These are phyloP conservation scores for Penicillium sp. DNA, from an alignment of 2,329 filamentous ascomycete genomes.

Conservation along the genomic window DNA sequence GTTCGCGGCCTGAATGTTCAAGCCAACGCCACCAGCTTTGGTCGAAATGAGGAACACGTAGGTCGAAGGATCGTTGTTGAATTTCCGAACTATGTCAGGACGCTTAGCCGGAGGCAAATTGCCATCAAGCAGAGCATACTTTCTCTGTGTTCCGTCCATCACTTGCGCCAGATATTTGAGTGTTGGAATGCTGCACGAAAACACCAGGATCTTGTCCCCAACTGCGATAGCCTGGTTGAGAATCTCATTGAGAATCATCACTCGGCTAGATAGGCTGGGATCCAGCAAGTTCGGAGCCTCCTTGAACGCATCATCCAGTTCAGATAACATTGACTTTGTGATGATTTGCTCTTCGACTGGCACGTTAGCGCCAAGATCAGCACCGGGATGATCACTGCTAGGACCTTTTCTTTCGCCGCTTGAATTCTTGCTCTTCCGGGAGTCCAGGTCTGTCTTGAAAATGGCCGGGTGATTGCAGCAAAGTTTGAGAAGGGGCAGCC, in stretches of 20 bases:
- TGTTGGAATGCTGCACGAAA: conserved; percentile 69
- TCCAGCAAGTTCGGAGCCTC: conserved; percentile 39
- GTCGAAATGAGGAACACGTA: conserved; percentile 78
- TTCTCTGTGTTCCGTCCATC: conserved; percentile 50
- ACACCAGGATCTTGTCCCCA: conserved; percentile 75
- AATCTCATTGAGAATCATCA: conserved; percentile 65
- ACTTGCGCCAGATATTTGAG: conserved; percentile 66
- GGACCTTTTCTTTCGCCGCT: no score
- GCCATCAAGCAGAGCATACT: conserved; percentile 66
- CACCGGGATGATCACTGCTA: not conserved
- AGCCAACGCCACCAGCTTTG: conserved; percentile 72
- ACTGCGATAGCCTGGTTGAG: conserved; percentile 60
- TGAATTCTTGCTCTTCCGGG: conserved; percentile 14
- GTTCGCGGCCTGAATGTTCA: conserved; percentile 82
- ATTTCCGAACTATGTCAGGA: conserved; percentile 62
- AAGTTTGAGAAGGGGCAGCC: conserved; percentile 52
- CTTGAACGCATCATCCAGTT: conserved; percentile 31
- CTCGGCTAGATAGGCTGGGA: conserved; percentile 63
- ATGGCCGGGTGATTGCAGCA: conserved; percentile 59
- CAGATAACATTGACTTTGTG: conserved; percentile 21
- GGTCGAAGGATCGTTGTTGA: conserved; percentile 58
- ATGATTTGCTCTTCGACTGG: conserved; percentile 5
- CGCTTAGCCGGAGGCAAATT: conserved; percentile 55
- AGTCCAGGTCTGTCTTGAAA: conserved; percentile 50
- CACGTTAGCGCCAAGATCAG: no score